These are phyloP conservation scores for Margaritispora aquatica DNA, from an alignment of 495 filamentous ascomycete species.

Conservation along the genomic window DNA sequence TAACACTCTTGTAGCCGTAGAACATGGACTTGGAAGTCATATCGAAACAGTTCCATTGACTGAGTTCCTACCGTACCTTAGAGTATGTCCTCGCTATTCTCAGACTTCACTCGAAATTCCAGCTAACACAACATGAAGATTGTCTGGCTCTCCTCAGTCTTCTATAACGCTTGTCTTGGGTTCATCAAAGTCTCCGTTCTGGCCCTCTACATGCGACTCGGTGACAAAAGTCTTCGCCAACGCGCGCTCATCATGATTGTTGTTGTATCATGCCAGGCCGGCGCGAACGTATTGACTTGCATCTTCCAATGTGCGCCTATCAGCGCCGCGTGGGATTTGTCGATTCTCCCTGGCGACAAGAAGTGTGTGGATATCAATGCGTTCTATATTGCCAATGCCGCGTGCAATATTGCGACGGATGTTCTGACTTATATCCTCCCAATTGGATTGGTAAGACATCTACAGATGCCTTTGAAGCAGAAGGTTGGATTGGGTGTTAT, in stretches of 20 bases:
- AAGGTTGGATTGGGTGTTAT: not conserved
- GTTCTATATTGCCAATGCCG: not conserved
- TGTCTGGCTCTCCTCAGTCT: not conserved
- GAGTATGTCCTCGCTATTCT: not conserved
- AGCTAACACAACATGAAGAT: not conserved
- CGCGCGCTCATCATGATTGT: not conserved
- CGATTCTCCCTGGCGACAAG: not conserved
- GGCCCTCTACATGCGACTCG: not conserved
- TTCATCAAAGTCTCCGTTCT: not conserved
- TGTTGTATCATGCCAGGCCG: not conserved
- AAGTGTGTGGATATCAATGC: conserved; percentile 1
- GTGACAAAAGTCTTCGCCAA: not conserved
- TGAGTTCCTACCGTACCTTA: not conserved
- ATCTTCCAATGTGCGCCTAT: not conserved
- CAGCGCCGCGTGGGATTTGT: not conserved
- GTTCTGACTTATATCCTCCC: not conserved
- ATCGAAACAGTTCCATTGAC: not conserved
- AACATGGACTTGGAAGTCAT: not conserved
- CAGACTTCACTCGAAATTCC: not conserved
- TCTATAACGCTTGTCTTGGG: not conserved
- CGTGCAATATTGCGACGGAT: not conserved
- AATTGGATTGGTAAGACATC: not conserved
- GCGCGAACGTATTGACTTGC: not conserved
- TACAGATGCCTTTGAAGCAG: not conserved
- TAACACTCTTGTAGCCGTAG: not conserved